Percentiles rank a stretch among this genome's conserved stretches.
Evolutionary conservation across 495 filamentous ascomycete genomes (phyloP).

Genomic region (Rostrohypoxylon terebratum): DNA sequence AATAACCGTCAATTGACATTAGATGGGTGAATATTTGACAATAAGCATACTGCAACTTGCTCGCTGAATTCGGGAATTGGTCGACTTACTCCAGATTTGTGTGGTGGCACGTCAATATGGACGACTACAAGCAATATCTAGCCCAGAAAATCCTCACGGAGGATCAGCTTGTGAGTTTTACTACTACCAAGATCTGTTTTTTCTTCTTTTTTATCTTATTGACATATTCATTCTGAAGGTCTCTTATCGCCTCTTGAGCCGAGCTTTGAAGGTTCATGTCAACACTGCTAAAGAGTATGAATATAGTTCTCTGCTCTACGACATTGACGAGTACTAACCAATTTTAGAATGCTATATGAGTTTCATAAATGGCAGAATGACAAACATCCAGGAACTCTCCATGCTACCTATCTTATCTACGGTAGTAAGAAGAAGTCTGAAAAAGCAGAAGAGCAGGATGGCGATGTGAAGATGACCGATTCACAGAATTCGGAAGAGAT

Average conservation of each 20-base stretch:
- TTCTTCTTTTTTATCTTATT: background rate
- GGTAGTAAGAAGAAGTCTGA: conserved; percentile 61
- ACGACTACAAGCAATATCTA: conserved; percentile 76
- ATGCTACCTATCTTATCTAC: conserved; percentile 89
- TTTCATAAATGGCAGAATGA: conserved; percentile 84
- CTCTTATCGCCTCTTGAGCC: conserved; percentile 84
- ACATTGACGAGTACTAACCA: background rate
- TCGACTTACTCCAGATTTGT: background rate
- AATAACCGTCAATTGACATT: background rate
- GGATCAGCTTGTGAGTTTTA: conserved; percentile 71
- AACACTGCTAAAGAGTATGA: conserved; percentile 82
- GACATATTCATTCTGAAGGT: conserved; percentile 64
- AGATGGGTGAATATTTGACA: background rate
- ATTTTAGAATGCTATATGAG: conserved; percentile 84
- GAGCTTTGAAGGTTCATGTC: conserved; percentile 82
- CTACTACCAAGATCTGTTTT: conserved; percentile 12
- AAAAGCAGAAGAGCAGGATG: conserved; percentile 60
- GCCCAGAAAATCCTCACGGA: conserved; percentile 82
- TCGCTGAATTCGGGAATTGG: background rate
- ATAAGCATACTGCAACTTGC: background rate
- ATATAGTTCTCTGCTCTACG: background rate
- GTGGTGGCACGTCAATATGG: conserved; percentile 49
- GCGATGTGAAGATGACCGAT: conserved; percentile 79
- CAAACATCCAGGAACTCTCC: conserved; percentile 76
- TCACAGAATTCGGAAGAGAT: conserved; percentile 52